A percentile compares a stretch with the other conserved stretches of the same genome.
Evolutionary conservation across 345 rosid genomes (phyloP).

Genomic region (Eucalyptus coolabah): DNA sequence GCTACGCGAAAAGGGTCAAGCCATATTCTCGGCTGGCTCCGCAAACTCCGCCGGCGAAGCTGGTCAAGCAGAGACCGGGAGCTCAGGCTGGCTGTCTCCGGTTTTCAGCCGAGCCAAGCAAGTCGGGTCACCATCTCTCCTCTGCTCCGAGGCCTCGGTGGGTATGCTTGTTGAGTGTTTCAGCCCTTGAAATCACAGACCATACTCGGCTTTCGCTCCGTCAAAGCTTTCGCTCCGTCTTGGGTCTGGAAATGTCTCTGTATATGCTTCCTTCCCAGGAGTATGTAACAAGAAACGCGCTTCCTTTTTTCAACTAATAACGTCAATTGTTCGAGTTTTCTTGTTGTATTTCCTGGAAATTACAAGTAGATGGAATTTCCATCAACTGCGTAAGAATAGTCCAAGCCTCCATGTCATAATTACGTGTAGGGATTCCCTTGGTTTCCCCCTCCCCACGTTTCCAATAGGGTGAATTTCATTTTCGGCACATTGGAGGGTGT

Average conservation of each 20-base stretch:
- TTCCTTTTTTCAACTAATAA: neutral
- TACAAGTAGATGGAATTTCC: neutral
- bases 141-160: neutral
- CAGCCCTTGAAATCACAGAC: neutral
- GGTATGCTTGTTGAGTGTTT: conserved; percentile 4
- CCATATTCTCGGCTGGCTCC: conserved; percentile 1
- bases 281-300: neutral
- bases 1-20: conserved; percentile 21
- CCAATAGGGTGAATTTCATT: neutral
- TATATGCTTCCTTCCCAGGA: neutral
- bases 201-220: neutral
- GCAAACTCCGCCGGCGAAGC: neutral
- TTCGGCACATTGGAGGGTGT: neutral
- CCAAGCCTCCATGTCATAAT: neutral
- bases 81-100: neutral
- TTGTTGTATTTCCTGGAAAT: neutral
- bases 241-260: neutral
- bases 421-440: neutral
- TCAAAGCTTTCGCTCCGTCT: neutral
- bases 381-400: neutral
- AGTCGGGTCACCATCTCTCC: neutral
- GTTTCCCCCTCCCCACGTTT: neutral
- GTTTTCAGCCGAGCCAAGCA: neutral
- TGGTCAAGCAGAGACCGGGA: neutral
- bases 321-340: neutral